Conservation (phyloP, 139 green algal genomes). For the Chlamydomonas schloesseri region DNA sequence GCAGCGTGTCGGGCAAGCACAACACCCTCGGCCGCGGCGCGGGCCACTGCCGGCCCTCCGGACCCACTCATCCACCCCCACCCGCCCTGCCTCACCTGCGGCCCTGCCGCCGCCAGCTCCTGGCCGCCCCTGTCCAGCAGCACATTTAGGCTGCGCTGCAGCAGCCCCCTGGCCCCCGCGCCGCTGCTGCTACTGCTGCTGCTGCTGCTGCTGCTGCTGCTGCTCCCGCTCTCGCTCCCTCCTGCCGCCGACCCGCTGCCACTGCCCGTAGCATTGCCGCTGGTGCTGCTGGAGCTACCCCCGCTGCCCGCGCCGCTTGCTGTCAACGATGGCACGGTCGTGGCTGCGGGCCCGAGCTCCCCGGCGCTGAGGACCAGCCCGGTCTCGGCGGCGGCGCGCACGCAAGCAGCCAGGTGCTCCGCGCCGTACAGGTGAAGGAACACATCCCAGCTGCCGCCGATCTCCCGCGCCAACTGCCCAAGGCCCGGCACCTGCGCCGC, state of each 20-base stretch:
- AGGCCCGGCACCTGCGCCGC: neutral
- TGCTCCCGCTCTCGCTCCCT: too few relatives aligned
- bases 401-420: neutral
- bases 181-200: neutral
- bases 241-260: neutral
- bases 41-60: too few relatives aligned
- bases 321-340: too few relatives aligned
- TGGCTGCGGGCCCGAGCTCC: too few relatives aligned
- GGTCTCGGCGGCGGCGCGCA: conserved; percentile 5
- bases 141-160: conserved; percentile 18
- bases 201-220: neutral
- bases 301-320: too few relatives aligned
- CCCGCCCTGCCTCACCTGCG: conserved; percentile 1
- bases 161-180: neutral
- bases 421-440: conserved; percentile 20
- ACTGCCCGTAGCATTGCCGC: neutral
- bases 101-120: conserved; percentile 31
- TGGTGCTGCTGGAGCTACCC: neutral
- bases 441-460: neutral
- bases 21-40: too few relatives aligned
- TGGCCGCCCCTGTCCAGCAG: neutral
- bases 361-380: neutral
- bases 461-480: neutral
- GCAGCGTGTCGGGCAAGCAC: too few relatives aligned
- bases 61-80: too few relatives aligned